Percentiles rank a stretch among this genome's conserved stretches.
Evolutionary conservation across 2,329 filamentous ascomycete genomes (phyloP).

Genomic region (Colletotrichum liriopes): DNA sequence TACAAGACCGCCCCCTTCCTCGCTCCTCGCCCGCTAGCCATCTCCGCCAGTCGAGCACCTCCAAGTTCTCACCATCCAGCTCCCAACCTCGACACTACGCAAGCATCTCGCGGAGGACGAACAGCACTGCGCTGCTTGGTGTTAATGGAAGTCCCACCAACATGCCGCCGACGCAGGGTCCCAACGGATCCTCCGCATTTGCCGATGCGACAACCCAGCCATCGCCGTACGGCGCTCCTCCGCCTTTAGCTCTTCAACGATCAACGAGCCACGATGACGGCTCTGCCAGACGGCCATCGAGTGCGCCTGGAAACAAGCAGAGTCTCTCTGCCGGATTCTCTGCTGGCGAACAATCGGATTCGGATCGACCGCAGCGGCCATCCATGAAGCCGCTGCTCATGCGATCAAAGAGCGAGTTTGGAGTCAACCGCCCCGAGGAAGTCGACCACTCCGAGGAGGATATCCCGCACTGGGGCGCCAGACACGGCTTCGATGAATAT

Average conservation of each 20-base stretch:
- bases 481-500: constrained; percentile 94
- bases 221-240: constrained; percentile 13
- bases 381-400: constrained; percentile 65
- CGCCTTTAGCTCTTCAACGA: constrained; percentile 37
- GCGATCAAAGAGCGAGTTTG: constrained; percentile 72
- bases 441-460: constrained; percentile 63
- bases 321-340: constrained; percentile 23
- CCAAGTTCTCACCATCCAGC: constrained; percentile 34
- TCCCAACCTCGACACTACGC: constrained; percentile 39
- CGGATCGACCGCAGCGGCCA: constrained; percentile 56
- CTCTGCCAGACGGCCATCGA: constrained; percentile 60
- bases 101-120: constrained; percentile 39
- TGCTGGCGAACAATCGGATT: constrained; percentile 49
- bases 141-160: constrained; percentile 39
- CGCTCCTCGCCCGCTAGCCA: constrained; percentile 34
- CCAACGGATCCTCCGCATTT: constrained; percentile 34
- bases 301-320: constrained; percentile 60
- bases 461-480: constrained; percentile 70
- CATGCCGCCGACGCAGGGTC: constrained; percentile 35
- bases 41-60: constrained; percentile 38
- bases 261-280: constrained; percentile 41
- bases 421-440: constrained; percentile 56
- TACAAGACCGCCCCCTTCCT: constrained; percentile 31
- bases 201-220: constrained; percentile 39
- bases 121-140: constrained; percentile 42